Evolutionary conservation across 1,284 basidiomycete species (phyloP), one percentile per base, ranked within the genome.

Genomic region (Heterobasidion irregulare): DNA sequence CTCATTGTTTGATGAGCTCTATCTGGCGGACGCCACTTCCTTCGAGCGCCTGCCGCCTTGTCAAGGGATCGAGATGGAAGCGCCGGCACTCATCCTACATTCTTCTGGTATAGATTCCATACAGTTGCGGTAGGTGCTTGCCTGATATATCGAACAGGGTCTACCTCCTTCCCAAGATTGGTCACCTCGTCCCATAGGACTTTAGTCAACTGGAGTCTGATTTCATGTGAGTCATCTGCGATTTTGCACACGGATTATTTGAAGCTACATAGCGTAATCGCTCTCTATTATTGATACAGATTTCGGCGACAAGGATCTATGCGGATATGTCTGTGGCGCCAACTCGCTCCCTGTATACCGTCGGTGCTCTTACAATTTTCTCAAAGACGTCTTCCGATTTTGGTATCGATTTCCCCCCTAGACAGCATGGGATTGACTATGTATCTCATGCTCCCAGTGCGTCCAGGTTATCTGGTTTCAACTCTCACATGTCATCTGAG

Each of bases 81-180:
- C 46, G 6, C 36, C 38, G 2, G 47, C 16, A 16, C 12, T 54
- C 9, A 45, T 54, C 48, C 35, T 54, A 7, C 53, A 54, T 34
- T 54, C 53, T 15, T 54, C 53, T 19, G 53, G 53, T 54, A 47
- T 32, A 13, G 16, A 15, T 8, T 38, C 16, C 12, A 8, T 47
- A 34, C 12, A 16, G 2, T 47, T 2, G 2, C 4, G 3, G 13
- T 16, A 10, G n/a, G 9, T 32, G 16, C 2, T 13, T 47, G 10
- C 2, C 46, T 47, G 10, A 15, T n/a, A 43, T 18, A 9, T 32
- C 34, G 18, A 26, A 6, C 47, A 66, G 65, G 65, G 8, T 66
- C 65, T 2, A 64, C 63, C 8, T 60, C 65, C 2, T 64, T 63
- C 47, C 64, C 65, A 4, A 67, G 66, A 50, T 62, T 63, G 2